Percentiles rank a stretch among this genome's conserved stretches.
These are phyloP conservation scores for Pseudogymnoascus sp. DNA, from an alignment of 2,329 filamentous ascomycete species.

Conservation along the genomic window DNA sequence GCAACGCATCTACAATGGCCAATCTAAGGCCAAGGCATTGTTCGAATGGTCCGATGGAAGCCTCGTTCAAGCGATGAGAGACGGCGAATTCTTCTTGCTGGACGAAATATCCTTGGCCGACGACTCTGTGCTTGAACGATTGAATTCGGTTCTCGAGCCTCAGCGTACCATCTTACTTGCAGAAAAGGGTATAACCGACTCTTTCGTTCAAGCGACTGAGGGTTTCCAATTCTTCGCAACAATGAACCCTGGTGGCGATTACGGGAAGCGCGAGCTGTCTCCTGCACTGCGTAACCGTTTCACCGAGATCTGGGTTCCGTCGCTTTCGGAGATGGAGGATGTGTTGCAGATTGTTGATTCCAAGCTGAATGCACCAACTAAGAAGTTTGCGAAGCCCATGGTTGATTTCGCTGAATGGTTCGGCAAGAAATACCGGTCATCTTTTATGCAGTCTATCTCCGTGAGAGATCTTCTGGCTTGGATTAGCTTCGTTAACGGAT, in stretches of 20 bases:
- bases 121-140: constrained; percentile 88
- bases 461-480: constrained; percentile 88
- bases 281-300: constrained; percentile 92
- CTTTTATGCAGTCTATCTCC: constrained; percentile 68
- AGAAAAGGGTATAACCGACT: constrained; percentile 83
- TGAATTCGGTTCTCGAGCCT: constrained; percentile 94
- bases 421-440: constrained; percentile 68
- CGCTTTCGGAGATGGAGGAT: constrained; percentile 75
- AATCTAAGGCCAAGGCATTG: constrained; percentile 65
- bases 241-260: constrained; percentile 98
- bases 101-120: constrained; percentile 98
- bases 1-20: constrained; percentile 34
- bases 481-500: constrained; percentile 80
- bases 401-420: constrained; percentile 92
- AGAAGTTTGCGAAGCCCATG: constrained; percentile 56
- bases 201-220: constrained; percentile 62
- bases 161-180: constrained; percentile 79
- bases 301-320: constrained; percentile 96
- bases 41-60: constrained; percentile 97
- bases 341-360: constrained; percentile 76
- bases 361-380: constrained; percentile 54
- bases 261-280: constrained; percentile 94
- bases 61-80: constrained; percentile 86
- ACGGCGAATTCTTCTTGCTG: constrained; percentile 81
- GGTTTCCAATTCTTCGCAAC: constrained; percentile 96